Conservation (phyloP, 352 stramenopile species). For the Phytophthora citrophthora region DNA sequence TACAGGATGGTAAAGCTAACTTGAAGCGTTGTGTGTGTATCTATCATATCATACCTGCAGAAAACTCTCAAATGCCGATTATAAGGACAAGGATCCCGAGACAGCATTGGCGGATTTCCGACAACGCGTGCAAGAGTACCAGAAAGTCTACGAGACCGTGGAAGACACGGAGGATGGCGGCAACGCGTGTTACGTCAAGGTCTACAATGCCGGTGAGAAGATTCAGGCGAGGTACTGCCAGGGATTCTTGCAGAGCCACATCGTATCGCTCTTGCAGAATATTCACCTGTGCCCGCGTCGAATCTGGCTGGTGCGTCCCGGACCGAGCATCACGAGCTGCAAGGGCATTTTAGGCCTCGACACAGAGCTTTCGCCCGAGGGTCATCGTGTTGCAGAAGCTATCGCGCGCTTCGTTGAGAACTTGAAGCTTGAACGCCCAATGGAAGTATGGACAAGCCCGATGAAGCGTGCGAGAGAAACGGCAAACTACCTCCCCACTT, state of each 20-base stretch:
- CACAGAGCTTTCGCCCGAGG: constrained; percentile 83
- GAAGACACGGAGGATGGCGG: constrained; percentile 85
- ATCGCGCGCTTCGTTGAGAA: constrained; percentile 89
- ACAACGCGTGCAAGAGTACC: constrained; percentile 91
- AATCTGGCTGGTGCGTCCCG: constrained; percentile 91
- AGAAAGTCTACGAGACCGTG: constrained; percentile 93
- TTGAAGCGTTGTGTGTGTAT: constrained; percentile 21
- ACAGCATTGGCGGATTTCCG: constrained; percentile 90
- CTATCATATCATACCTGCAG: constrained; percentile 27
- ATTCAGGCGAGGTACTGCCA: constrained; percentile 89
- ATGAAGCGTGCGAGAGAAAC: constrained; percentile 88
- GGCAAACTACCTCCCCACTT: constrained; percentile 62
- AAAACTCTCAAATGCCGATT: constrained; percentile 91
- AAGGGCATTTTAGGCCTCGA: constrained; percentile 84
- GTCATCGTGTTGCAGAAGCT: constrained; percentile 76
- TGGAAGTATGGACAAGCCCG: constrained; percentile 81
- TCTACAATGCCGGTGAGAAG: constrained; percentile 94
- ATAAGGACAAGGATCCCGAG: constrained; percentile 82
- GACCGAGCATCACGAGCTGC: constrained; percentile 78
- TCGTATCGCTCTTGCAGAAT: constrained; percentile 91
- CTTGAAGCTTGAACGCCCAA: constrained; percentile 71
- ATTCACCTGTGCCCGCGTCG: constrained; percentile 91
- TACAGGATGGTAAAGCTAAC: constrained; percentile 24
- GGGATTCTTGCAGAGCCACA: constrained; percentile 87
- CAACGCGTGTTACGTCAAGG: constrained; percentile 92